Evolutionary conservation across 179 eudicot genomes (phyloP), one percentile per base, ranked within the genome.

Genomic region (Heliamphora pulchella): DNA sequence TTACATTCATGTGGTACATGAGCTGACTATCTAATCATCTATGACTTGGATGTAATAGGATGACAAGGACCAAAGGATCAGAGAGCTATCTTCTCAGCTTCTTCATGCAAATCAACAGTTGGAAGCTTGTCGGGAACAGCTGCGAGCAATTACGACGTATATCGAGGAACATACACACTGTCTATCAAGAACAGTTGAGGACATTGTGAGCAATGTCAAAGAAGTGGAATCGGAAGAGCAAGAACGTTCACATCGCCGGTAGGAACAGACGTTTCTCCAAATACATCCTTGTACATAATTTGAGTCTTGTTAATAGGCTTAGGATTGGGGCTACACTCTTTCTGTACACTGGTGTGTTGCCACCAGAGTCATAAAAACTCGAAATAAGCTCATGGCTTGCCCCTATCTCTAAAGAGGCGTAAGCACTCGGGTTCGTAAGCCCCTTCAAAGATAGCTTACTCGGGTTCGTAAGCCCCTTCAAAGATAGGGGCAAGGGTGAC

Each of bases 51-150:
- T n/a, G n/a, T n/a, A n/a, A n/a, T n/a, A n/a, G n/a, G n/a, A n/a
- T 76, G 79, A 76, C 79, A 76, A 76, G 44, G 79, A 76, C 5
- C 5, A 22, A 57, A 47, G 20, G 57, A 76, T 76, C 5, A 47
- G n/a, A 46, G 70, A 76, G n/a, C 79, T 46, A 10, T 46, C 70
- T 61, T 61, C 54, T 3, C 41, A 62, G 70, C 70, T 61, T 50
- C 57, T 18, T 46, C 43, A 11, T n/a, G 57, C 79, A n/a, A 61
- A 46, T 76, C 79, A 76, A 50, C 46, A 48, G 57, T 46, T 76
- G 70, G 79, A 15, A 18, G 70, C 70, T 10, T 61, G 79, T 61
- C 57, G 39, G 46, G 79, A 61, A 76, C 43, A 76, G 58, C 55
- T 61, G 15, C 79, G 15, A 14, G 63, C 51, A 14, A 4, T 76